phyloP scores from a whole-genome alignment of 1,284 basidiomycete species.

The Trichosporon sp. region DNA sequence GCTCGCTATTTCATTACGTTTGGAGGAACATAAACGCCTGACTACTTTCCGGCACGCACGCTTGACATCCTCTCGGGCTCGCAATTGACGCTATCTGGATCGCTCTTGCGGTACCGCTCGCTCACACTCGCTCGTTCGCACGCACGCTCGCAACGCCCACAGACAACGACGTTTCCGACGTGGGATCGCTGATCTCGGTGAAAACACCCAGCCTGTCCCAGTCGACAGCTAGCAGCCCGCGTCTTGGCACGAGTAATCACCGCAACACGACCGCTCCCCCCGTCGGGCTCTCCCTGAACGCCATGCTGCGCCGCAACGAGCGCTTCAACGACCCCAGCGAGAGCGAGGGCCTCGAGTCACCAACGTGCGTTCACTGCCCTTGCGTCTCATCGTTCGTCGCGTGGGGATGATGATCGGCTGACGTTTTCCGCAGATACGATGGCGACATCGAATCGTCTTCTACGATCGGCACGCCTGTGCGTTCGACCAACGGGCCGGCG shows the following conservation, averaged over 20 bases:
- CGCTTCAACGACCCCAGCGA: conserved; percentile 21
- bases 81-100: too few relatives aligned
- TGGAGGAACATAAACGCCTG: too few relatives aligned
- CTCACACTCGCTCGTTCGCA: too few relatives aligned
- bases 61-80: too few relatives aligned
- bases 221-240: conserved; percentile 18
- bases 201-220: conserved; percentile 22
- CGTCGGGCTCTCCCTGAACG: conserved; percentile 10
- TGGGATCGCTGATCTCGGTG: conserved; percentile 39
- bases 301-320: conserved; percentile 18
- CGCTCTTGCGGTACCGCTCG: too few relatives aligned
- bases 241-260: conserved; percentile 2
- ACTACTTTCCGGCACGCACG: too few relatives aligned
- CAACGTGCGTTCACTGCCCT: conserved; percentile 35
- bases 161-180: conserved; percentile 46
- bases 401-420: background rate
- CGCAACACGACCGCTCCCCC: conserved; percentile 6
- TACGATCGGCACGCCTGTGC: conserved; percentile 44
- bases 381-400: background rate
- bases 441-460: conserved; percentile 71
- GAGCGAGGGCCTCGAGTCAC: conserved; percentile 45
- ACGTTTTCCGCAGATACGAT: conserved; percentile 69
- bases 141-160: too few relatives aligned
- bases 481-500: conserved; percentile 46
- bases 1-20: too few relatives aligned